Conservation (phyloP, 2,329 filamentous ascomycete genomes). For the Incumbomyces delicatus region DNA sequence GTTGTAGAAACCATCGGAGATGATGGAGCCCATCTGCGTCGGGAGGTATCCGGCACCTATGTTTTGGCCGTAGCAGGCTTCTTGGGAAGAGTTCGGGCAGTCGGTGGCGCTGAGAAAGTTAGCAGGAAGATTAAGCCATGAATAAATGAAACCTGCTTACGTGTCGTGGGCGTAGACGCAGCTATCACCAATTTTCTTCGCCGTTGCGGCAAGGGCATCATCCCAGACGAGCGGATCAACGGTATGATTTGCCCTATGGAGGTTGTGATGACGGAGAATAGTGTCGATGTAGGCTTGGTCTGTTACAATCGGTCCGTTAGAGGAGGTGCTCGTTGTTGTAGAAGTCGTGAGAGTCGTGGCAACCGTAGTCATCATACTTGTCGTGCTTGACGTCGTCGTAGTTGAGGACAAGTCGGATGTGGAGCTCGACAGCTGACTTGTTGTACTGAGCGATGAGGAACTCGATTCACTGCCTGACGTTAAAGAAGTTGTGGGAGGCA, state of each 20-base stretch:
- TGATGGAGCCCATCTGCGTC: conserved; percentile 47
- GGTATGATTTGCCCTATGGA: conserved; percentile 75
- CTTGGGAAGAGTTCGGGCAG: conserved; percentile 20
- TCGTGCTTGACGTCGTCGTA: not conserved
- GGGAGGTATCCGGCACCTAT: conserved; percentile 57
- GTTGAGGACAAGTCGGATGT: too few relatives aligned
- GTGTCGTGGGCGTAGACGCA: conserved; percentile 69
- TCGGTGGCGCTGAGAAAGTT: conserved; percentile 34
- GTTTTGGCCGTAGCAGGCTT: conserved; percentile 76
- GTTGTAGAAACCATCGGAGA: conserved; percentile 83
- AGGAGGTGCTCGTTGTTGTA: not conserved
- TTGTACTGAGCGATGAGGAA: not conserved
- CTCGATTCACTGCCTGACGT: not conserved
- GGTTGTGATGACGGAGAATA: conserved; percentile 65
- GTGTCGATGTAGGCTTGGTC: conserved; percentile 14
- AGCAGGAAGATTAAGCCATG: not conserved
- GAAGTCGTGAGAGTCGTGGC: not conserved
- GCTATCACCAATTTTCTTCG: conserved; percentile 50
- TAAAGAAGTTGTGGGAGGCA: too few relatives aligned
- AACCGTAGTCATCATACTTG: not conserved
- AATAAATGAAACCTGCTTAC: conserved; percentile 44
- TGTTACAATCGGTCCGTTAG: conserved; percentile 9
- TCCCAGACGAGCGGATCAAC: conserved; percentile 57
- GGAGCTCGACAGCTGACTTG: too few relatives aligned
- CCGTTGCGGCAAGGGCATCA: conserved; percentile 51